phyloP scores from a whole-genome alignment of 768 basidiomycete species.

The Ramaria rubella region DNA sequence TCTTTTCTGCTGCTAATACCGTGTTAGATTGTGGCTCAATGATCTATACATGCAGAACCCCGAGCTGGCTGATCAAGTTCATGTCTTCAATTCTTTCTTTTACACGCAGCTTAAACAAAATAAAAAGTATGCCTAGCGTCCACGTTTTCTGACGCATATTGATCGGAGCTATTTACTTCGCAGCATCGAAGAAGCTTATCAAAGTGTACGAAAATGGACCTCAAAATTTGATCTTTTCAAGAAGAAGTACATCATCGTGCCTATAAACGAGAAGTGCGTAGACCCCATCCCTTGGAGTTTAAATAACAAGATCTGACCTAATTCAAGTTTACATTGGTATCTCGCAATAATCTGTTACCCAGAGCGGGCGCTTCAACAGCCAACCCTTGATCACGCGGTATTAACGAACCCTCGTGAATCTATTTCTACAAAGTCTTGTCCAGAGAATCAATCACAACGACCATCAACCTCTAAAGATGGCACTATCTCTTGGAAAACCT shows the following conservation, averaged over 20 bases:
- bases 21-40: slow-evolving; percentile 59
- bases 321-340: slow-evolving; percentile 87
- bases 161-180: slow-evolving; percentile 19
- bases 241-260: slow-evolving; percentile 90
- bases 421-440: no score
- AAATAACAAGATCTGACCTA: background rate
- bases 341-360: slow-evolving; percentile 90
- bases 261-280: slow-evolving; percentile 91
- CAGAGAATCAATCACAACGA: no score
- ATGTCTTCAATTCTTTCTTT: slow-evolving; percentile 97
- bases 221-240: slow-evolving; percentile 78
- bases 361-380: slow-evolving; percentile 46
- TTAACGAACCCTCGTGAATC: background rate
- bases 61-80: slow-evolving; percentile 61
- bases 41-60: slow-evolving; percentile 50
- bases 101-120: slow-evolving; percentile 87
- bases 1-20: slow-evolving; percentile 6
- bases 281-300: background rate
- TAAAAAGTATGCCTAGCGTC: slow-evolving; percentile 44
- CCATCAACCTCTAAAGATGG: background rate
- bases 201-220: slow-evolving; percentile 92
- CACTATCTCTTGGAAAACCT: background rate
- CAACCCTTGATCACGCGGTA: slow-evolving; percentile 29
- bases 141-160: background rate
- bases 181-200: slow-evolving; percentile 60